A percentile compares a stretch with the other conserved stretches of the same genome.
phyloP scores from a whole-genome alignment of 2,329 filamentous ascomycete species.

The Clonostachys chloroleuca region DNA sequence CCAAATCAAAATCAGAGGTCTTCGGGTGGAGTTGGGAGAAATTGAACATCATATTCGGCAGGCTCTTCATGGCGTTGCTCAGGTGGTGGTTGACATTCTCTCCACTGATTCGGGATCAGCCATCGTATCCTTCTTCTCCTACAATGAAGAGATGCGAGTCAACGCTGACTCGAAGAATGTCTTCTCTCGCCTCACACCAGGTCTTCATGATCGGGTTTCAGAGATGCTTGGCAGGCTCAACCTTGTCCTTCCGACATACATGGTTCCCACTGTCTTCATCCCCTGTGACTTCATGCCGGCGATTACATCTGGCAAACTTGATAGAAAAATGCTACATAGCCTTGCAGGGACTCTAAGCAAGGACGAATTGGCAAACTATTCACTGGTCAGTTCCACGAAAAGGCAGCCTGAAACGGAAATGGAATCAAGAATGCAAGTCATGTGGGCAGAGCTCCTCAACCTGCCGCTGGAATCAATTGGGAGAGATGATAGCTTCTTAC shows the following conservation, averaged over 20 bases:
- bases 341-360: background rate
- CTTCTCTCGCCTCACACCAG: conserved; percentile 2
- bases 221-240: conserved; percentile 5
- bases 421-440: conserved; percentile 1
- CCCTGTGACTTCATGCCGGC: conserved; percentile 8
- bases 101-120: background rate
- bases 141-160: background rate
- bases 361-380: background rate
- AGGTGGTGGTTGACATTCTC: background rate
- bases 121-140: background rate
- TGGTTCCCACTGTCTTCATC: conserved; percentile 9
- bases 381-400: background rate
- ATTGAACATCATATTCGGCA: conserved; percentile 8
- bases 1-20: conserved; percentile 53
- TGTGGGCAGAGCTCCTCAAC: conserved; percentile 3
- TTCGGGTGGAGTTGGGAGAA: conserved; percentile 37
- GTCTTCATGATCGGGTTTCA: background rate
- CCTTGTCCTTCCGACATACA: conserved; percentile 8
- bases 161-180: background rate
- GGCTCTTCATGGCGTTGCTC: background rate
- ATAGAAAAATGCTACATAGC: conserved; percentile 3
- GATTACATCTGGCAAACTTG: conserved; percentile 8
- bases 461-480: conserved; percentile 1
- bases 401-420: background rate
- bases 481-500: conserved; percentile 5